Evolutionary conservation across 2,329 filamentous ascomycete genomes (phyloP).

Genomic region (Falciphora oryzae): DNA sequence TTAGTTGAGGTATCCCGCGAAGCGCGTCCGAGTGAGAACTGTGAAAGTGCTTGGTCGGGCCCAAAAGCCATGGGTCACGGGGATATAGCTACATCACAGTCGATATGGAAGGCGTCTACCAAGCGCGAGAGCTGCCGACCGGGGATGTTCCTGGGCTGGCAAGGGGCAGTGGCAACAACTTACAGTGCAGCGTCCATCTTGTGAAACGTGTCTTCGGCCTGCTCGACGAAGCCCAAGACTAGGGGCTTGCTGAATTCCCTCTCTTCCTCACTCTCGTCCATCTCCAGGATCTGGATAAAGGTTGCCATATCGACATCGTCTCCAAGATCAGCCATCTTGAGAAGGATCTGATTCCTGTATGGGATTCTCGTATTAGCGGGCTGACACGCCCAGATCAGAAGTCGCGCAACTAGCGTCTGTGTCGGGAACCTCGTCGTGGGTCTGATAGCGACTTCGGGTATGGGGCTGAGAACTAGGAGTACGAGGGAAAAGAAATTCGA

Average conservation of each 20-base stretch:
- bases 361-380: neutral
- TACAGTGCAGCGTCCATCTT: constrained; percentile 83
- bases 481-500: neutral
- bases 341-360: neutral
- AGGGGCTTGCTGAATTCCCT: constrained; percentile 85
- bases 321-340: constrained; percentile 50
- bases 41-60: neutral
- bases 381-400: neutral
- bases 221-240: constrained; percentile 87
- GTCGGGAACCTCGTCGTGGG: neutral
- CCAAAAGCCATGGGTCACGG: too few relatives aligned
- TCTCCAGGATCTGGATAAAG: constrained; percentile 94
- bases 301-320: constrained; percentile 73
- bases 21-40: constrained; percentile 7
- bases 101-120: too few relatives aligned
- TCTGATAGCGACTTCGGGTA: neutral
- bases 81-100: neutral
- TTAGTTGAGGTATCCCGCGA: constrained; percentile 13
- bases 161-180: constrained; percentile 31
- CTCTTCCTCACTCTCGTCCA: constrained; percentile 87
- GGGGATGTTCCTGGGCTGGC: neutral
- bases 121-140: neutral
- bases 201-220: constrained; percentile 78
- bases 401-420: neutral
- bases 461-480: neutral